Evolutionary conservation across 2,329 filamentous ascomycete species (phyloP), one percentile per base, ranked within the genome.

Genomic region (Aureobasidium vineae): DNA sequence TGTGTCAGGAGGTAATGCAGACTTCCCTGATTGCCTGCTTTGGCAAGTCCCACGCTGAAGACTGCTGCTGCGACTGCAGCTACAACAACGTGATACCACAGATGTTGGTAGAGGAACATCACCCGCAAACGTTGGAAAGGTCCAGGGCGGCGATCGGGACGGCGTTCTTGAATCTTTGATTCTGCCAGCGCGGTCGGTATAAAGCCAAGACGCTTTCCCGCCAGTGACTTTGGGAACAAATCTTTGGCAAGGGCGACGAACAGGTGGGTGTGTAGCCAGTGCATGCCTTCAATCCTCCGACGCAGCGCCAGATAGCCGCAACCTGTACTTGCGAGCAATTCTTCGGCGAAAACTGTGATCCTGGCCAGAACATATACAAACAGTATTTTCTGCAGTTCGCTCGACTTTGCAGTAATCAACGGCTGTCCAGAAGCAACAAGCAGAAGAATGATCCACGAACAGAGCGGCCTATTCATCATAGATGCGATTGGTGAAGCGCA

Each of bases 101-200:
- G 83, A 78, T 84, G 80, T 73, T 82, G 86, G 72, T 86, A 82
- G 72, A 85, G 75, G 5, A 86, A 72, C 49, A 86, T 84, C 21
- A 65, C 28, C 6, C 41, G 49, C 31, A 65, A 13, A 7, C 61
- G 61, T 56, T 47, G 19, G 16, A 38, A 10, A n/a, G 56, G 50
- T 23, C 50, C 40, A 5, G 61, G 61, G 7, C 61, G 50, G 4
- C 61, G 61, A 38, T 56, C 61, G 8, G 40, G 50, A 19, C 47
- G 31, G 26, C 61, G 61, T 38, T 65, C 61, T 16, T 65, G 61
- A 36, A 47, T 65, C 28, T 65, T 65, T 13, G 61, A 65, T 21
- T 65, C 61, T 28, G 49, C 49, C 16, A 65, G 21, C 5, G 61
- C 61, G 5, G 61, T 65, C 10, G 61, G 61, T 36, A 56, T n/a